phyloP scores from a whole-genome alignment of 2,329 filamentous ascomycete genomes.

The Aspergillus pseudoviridinutans region DNA sequence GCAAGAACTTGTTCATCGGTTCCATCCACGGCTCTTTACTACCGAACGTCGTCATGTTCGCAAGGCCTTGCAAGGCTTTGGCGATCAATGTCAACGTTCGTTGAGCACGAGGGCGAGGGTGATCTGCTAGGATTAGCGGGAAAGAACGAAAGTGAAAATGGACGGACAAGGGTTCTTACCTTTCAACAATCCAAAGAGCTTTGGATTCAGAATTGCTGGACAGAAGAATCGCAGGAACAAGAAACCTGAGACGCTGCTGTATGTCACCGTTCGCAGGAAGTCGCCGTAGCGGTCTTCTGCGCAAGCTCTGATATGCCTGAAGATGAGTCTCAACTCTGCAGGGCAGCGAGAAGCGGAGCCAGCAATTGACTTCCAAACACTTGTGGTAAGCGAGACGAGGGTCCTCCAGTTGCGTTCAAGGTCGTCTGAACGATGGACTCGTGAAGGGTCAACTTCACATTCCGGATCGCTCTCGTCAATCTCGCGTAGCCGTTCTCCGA shows the following conservation, averaged over 20 bases:
- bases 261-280: constrained; percentile 81
- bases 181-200: constrained; percentile 81
- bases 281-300: constrained; percentile 93
- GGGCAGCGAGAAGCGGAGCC: constrained; percentile 72
- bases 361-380: constrained; percentile 80
- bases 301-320: constrained; percentile 87
- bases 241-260: constrained; percentile 93
- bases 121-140: constrained; percentile 52
- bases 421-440: constrained; percentile 63
- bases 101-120: constrained; percentile 76
- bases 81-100: constrained; percentile 87
- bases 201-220: constrained; percentile 91
- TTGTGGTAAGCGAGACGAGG: constrained; percentile 70
- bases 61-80: constrained; percentile 85
- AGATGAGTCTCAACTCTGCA: constrained; percentile 74
- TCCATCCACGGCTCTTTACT: constrained; percentile 99
- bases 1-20: constrained; percentile 89
- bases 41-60: constrained; percentile 86
- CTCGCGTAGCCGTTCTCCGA: constrained; percentile 79
- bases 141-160: constrained; percentile 3
- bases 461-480: constrained; percentile 89
- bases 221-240: constrained; percentile 93
- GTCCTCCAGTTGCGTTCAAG: constrained; percentile 78
- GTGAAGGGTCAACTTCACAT: constrained; percentile 92
- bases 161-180: constrained; percentile 38